Evolutionary conservation across 2,329 filamentous ascomycete species (phyloP).

Genomic region (Botrytis tulipae): DNA sequence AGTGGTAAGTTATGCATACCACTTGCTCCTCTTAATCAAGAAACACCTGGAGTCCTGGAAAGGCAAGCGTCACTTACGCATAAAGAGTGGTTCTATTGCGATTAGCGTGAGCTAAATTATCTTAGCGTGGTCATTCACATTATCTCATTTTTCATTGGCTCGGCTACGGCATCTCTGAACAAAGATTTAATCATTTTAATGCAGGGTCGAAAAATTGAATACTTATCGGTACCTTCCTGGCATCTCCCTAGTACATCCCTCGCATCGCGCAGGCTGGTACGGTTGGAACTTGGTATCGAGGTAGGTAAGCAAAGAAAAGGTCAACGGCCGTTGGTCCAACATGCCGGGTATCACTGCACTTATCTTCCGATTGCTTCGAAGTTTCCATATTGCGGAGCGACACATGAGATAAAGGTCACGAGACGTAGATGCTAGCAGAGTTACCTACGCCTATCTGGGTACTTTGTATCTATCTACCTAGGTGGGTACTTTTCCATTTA

Average conservation of each 20-base stretch:
- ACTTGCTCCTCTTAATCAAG: neutral
- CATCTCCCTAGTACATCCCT: neutral
- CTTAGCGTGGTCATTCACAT: constrained; percentile 20
- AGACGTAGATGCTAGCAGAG: neutral
- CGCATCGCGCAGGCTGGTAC: neutral
- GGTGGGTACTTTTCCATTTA: neutral
- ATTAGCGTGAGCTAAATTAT: neutral
- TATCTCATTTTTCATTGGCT: constrained; percentile 11
- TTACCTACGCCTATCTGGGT: neutral
- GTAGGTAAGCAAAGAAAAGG: neutral
- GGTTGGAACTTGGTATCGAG: neutral
- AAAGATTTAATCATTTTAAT: neutral
- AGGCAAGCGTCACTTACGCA: constrained; percentile 10
- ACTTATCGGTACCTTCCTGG: neutral
- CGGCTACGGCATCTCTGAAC: neutral
- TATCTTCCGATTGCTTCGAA: neutral
- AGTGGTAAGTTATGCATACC: neutral
- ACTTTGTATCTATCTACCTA: neutral
- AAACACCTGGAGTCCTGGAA: neutral
- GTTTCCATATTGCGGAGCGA: neutral
- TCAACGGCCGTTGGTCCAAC: neutral
- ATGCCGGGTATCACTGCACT: neutral
- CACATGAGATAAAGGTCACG: constrained; percentile 1
- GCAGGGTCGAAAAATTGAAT: constrained; percentile 14
- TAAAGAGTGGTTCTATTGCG: neutral